Percentiles rank a stretch among this genome's conserved stretches.
Evolutionary conservation across 345 rosid species (phyloP).

Genomic region (Salix arbutifolia): DNA sequence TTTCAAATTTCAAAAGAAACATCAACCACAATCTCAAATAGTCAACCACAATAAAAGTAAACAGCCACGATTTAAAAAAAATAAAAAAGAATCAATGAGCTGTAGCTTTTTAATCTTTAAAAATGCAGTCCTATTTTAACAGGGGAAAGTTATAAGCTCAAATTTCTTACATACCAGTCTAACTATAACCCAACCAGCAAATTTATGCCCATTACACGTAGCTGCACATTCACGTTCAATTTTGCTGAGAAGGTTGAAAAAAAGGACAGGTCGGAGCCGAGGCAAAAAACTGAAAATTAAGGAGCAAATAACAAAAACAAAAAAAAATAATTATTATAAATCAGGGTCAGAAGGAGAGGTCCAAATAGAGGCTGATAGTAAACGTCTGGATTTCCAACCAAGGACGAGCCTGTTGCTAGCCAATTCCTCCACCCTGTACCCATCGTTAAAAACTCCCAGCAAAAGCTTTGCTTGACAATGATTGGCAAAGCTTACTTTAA

Average conservation of each 20-base stretch:
- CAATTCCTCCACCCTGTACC: conserved; percentile 66
- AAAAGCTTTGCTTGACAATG: conserved; percentile 82
- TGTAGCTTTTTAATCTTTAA: no score
- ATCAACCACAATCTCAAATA: no score
- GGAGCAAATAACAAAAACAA: not conserved
- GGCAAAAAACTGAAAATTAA: not conserved
- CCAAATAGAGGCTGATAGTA: conserved; percentile 84
- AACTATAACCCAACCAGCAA: not conserved
- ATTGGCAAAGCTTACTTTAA: conserved; percentile 65
- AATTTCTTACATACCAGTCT: not conserved
- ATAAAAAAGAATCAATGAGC: not conserved
- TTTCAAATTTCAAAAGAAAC: no score
- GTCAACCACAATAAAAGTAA: no score
- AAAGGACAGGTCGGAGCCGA: not conserved
- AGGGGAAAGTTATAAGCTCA: no score
- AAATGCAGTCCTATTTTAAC: no score
- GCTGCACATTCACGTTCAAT: not conserved
- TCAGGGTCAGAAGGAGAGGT: conserved; percentile 34
- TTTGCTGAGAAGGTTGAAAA: not conserved
- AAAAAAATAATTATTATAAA: conserved; percentile 13
- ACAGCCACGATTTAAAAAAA: no score
- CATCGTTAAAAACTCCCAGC: conserved; percentile 70
- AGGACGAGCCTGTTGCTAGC: conserved; percentile 55
- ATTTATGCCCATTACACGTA: not conserved
- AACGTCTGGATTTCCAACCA: conserved; percentile 78